These are phyloP conservation scores for Ramalina intermedia DNA, from an alignment of 495 filamentous ascomycete species.

Conservation along the genomic window DNA sequence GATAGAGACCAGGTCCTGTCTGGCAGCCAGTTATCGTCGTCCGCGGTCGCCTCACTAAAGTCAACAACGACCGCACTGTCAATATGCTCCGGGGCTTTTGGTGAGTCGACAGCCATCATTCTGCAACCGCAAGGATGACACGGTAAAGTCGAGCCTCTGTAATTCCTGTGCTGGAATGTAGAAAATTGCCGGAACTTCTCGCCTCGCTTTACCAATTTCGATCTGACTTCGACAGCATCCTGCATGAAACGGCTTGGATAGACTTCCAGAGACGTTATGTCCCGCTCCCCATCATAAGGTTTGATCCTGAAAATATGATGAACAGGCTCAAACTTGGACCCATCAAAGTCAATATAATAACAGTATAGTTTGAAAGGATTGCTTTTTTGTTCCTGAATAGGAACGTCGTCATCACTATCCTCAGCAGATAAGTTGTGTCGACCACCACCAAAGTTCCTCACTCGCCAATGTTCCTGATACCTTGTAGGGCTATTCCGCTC, in stretches of 20 bases:
- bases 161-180: background rate
- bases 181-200: background rate
- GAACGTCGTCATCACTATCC: background rate
- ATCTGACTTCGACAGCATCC: background rate
- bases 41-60: background rate
- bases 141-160: background rate
- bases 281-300: background rate
- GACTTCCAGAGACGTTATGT: background rate
- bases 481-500: background rate
- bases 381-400: slow-evolving; percentile 1
- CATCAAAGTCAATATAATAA: slow-evolving; percentile 27
- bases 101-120: background rate
- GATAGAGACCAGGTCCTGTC: too few relatives aligned
- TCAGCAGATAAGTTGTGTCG: slow-evolving; percentile 10
- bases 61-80: background rate
- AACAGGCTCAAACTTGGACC: slow-evolving; percentile 8
- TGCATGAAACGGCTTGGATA: background rate
- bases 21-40: too few relatives aligned
- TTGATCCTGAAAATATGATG: slow-evolving; percentile 3
- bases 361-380: slow-evolving; percentile 17
- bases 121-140: background rate
- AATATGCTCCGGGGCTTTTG: background rate
- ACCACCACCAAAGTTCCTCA: slow-evolving; percentile 1
- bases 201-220: background rate
- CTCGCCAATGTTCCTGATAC: background rate